These are phyloP conservation scores for Lactarius akahatsu DNA, from an alignment of 768 basidiomycete species.

Conservation along the genomic window DNA sequence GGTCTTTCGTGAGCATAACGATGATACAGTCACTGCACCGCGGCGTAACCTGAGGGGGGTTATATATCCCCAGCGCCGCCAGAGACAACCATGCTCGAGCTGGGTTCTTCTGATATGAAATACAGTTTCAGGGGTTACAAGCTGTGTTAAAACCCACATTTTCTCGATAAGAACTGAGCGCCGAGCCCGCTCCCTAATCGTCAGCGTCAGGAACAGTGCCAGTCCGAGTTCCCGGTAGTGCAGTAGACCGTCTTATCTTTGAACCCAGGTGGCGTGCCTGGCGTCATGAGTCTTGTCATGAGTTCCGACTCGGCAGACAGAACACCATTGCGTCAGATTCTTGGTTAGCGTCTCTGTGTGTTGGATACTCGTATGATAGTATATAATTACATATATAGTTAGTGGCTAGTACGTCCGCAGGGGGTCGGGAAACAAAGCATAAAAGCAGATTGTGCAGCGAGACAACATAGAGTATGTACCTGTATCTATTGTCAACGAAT, in stretches of 20 bases:
- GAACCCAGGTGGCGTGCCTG: not conserved
- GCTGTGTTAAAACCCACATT: not conserved
- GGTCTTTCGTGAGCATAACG: constrained; percentile 36
- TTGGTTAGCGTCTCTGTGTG: not conserved
- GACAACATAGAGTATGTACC: not conserved
- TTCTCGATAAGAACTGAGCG: not conserved
- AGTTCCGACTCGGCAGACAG: not conserved
- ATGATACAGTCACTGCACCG: not conserved
- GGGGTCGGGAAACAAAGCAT: not conserved
- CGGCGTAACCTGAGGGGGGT: not conserved
- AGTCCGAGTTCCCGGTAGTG: not conserved
- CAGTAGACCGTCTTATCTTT: not conserved
- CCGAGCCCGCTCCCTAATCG: too few relatives aligned
- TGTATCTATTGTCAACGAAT: not conserved
- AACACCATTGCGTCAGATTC: not conserved
- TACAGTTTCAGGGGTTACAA: not conserved
- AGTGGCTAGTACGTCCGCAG: not conserved
- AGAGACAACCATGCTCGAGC: not conserved
- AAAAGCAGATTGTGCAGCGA: not conserved
- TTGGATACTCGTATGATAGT: not conserved
- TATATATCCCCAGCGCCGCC: not conserved
- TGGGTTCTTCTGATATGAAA: not conserved
- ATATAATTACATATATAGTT: not conserved
- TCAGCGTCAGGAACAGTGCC: not conserved
- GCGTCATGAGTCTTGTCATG: too few relatives aligned